Percentiles rank a stretch among this genome's conserved stretches.
phyloP scores from a whole-genome alignment of 2,329 filamentous ascomycete genomes.

The Fusarium mundagurra region DNA sequence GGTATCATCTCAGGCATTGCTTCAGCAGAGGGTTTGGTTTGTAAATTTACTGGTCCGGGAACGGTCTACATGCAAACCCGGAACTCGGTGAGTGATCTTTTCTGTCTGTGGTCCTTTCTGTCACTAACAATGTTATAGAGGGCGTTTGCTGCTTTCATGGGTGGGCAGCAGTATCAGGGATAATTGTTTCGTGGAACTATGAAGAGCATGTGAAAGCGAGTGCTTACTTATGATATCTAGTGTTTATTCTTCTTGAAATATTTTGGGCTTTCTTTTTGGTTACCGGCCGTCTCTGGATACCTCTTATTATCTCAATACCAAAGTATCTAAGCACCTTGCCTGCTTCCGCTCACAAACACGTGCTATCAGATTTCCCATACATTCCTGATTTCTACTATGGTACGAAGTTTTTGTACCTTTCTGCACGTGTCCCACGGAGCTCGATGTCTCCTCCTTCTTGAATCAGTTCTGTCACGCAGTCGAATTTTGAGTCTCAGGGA shows the following conservation, averaged over 20 bases:
- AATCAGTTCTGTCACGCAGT: background rate
- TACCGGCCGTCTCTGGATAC: conserved; percentile 18
- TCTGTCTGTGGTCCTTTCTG: background rate
- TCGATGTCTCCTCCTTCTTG: background rate
- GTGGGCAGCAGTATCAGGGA: conserved; percentile 54
- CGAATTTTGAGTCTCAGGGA: background rate
- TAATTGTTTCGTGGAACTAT: background rate
- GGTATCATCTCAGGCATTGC: conserved; percentile 90
- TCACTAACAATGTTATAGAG: conserved; percentile 49
- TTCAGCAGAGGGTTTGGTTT: conserved; percentile 88
- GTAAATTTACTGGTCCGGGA: conserved; percentile 92
- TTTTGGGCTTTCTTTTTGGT: conserved; percentile 5
- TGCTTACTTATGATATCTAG: background rate
- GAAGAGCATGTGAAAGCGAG: background rate
- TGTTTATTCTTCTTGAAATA: background rate
- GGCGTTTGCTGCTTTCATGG: conserved; percentile 63
- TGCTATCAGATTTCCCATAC: background rate
- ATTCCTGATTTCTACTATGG: background rate
- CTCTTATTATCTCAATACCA: conserved; percentile 8
- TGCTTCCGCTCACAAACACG: background rate
- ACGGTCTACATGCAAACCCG: conserved; percentile 93
- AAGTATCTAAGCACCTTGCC: background rate
- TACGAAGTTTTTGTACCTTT: background rate
- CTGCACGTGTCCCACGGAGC: background rate
- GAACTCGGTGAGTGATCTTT: conserved; percentile 70